These are phyloP conservation scores for Ophiocordyceps polyrhachis-furcata DNA, from an alignment of 2,329 filamentous ascomycete species.

Conservation along the genomic window DNA sequence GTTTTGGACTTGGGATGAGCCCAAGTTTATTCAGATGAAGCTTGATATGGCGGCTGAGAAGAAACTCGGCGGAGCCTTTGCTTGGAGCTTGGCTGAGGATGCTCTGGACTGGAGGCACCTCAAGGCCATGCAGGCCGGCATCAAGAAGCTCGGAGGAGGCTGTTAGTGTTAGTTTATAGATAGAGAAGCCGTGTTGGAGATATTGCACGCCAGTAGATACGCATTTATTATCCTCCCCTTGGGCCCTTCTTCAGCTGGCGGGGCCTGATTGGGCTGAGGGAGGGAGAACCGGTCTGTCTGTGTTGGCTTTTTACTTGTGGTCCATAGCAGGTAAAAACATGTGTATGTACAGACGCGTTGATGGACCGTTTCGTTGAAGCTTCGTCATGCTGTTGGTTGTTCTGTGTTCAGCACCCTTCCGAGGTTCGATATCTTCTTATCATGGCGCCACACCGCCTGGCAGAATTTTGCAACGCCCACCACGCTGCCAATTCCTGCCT, in stretches of 20 bases:
- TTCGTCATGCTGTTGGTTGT: too few species aligned
- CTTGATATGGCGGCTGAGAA: slow-evolving; percentile 23
- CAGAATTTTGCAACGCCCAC: slow-evolving; percentile 21
- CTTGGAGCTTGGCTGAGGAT: slow-evolving; percentile 34
- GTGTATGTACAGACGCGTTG: too few species aligned
- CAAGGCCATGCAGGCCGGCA: slow-evolving; percentile 17
- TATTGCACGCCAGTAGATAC: too few species aligned
- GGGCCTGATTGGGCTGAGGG: too few species aligned
- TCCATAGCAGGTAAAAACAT: too few species aligned
- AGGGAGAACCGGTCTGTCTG: too few species aligned
- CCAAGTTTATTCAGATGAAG: slow-evolving; percentile 26
- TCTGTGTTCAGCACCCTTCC: too few species aligned
- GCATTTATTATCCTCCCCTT: too few species aligned
- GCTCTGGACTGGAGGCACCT: slow-evolving; percentile 22
- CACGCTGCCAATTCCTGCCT: not conserved
- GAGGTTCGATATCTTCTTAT: not conserved
- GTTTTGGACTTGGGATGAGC: slow-evolving; percentile 38
- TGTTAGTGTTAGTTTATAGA: too few species aligned
- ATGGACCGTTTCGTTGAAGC: too few species aligned
- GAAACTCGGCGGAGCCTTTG: slow-evolving; percentile 30
- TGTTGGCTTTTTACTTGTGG: too few species aligned
- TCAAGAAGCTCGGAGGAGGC: not conserved
- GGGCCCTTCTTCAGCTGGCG: not conserved
- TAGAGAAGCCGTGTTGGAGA: not conserved
- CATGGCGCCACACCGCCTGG: slow-evolving; percentile 24